A percentile compares a stretch with the other conserved stretches of the same genome.
Evolutionary conservation across 225 moss, liverwort and hornwort genomes (phyloP).

Genomic region (Antitrichia curtipendula): DNA sequence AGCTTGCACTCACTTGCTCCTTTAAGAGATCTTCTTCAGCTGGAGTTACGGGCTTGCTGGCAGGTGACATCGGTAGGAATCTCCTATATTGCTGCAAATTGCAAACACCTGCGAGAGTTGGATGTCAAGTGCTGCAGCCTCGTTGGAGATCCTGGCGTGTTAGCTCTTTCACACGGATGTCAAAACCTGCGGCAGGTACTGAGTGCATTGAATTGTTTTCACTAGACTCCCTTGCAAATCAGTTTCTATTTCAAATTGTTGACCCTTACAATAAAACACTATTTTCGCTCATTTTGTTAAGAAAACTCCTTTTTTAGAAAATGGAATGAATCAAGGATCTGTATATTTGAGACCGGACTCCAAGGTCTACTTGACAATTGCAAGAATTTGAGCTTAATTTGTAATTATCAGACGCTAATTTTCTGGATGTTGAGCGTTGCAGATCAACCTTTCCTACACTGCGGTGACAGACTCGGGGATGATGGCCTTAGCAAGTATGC

Average conservation of each 20-base stretch:
- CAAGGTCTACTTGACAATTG: not conserved
- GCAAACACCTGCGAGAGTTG: conserved; percentile 54
- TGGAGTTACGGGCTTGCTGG: conserved; percentile 59
- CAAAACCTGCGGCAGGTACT: conserved; percentile 60
- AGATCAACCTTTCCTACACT: conserved; percentile 64
- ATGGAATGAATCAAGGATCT: not conserved
- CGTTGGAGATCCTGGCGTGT: conserved; percentile 39
- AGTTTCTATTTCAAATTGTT: not conserved
- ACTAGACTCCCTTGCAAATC: not conserved
- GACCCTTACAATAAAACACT: not conserved
- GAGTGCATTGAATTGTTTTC: not conserved
- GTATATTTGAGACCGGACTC: not conserved
- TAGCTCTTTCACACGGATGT: conserved; percentile 43
- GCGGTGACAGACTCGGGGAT: conserved; percentile 46
- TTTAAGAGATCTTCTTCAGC: conserved; percentile 26
- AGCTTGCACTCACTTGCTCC: conserved; percentile 35
- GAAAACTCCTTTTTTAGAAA: not conserved
- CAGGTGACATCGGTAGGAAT: conserved; percentile 52
- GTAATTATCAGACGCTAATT: not conserved
- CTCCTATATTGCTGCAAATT: conserved; percentile 32
- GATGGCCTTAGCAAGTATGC: conserved; percentile 42
- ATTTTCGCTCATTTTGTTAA: not conserved
- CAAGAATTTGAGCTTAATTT: not conserved
- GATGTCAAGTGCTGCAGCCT: conserved; percentile 53
- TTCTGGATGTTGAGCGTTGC: conserved; percentile 8